A percentile compares a stretch with the other conserved stretches of the same genome.
These are phyloP conservation scores for Phytopythium vexans DNA, from an alignment of 352 stramenopile genomes.

Conservation along the genomic window DNA sequence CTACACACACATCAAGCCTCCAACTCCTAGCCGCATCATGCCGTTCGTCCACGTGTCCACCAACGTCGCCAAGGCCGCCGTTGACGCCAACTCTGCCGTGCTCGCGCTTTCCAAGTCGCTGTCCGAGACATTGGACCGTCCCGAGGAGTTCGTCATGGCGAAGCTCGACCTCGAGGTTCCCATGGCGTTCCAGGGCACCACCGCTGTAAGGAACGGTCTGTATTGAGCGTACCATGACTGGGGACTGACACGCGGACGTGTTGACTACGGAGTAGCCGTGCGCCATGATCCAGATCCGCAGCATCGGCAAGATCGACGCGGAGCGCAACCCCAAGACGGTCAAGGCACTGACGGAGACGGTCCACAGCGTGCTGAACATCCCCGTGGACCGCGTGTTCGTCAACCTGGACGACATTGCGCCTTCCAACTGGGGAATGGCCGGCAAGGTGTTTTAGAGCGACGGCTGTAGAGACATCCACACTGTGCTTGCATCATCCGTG, in stretches of 20 bases:
- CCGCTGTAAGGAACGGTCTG: too few species aligned
- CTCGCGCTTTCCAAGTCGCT: slow-evolving; percentile 7
- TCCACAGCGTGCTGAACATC: slow-evolving; percentile 3
- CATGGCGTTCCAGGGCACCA: background rate
- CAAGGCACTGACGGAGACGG: slow-evolving; percentile 9
- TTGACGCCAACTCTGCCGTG: background rate
- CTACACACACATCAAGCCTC: background rate
- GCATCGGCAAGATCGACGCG: slow-evolving; percentile 7
- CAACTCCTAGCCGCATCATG: slow-evolving; percentile 10
- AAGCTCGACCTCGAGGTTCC: background rate
- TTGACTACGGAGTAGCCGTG: background rate
- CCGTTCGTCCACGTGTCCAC: slow-evolving; percentile 27
- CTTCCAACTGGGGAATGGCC: slow-evolving; percentile 7
- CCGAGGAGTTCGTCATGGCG: slow-evolving; percentile 7
- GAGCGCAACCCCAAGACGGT: slow-evolving; percentile 8
- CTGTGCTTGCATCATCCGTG: too few species aligned
- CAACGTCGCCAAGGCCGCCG: slow-evolving; percentile 13
- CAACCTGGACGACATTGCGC: slow-evolving; percentile 10
- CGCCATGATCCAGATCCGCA: slow-evolving; percentile 1
- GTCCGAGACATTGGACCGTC: background rate
- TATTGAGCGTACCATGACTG: too few species aligned
- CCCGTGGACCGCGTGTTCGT: slow-evolving; percentile 7
- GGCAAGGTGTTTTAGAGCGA: slow-evolving; percentile 4
- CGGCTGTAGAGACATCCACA: background rate
- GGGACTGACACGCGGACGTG: too few species aligned